Evolutionary conservation across 805 yeast genomes (phyloP).

Genomic region (Hyphopichia homilentoma): DNA sequence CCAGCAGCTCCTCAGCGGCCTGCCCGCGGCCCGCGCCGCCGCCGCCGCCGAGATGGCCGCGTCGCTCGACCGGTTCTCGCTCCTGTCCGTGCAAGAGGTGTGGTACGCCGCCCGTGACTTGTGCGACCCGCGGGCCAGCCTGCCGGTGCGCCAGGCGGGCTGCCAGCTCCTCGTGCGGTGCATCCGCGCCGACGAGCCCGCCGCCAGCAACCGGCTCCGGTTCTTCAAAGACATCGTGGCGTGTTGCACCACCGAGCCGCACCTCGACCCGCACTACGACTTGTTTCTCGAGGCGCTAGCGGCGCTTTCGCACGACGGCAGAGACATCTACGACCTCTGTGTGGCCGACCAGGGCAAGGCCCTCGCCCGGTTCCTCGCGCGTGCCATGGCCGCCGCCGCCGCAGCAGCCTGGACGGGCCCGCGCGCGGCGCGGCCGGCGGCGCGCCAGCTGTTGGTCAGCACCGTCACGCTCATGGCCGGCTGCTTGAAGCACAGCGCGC

Average conservation of each 20-base stretch:
- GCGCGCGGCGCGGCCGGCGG: no score
- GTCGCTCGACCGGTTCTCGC: constrained; percentile 47
- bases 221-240: constrained; percentile 59
- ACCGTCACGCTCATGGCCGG: no score
- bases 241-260: constrained; percentile 31
- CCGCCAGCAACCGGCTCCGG: constrained; percentile 46
- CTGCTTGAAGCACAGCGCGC: no score
- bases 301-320: constrained; percentile 49
- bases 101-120: constrained; percentile 68
- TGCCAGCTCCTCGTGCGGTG: constrained; percentile 54
- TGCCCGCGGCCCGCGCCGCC: constrained; percentile 36
- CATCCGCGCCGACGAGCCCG: constrained; percentile 48
- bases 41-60: constrained; percentile 51
- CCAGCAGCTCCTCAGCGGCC: constrained; percentile 34
- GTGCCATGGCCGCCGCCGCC: no score
- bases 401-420: no score
- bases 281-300: constrained; percentile 45
- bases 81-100: constrained; percentile 63
- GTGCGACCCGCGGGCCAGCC: constrained; percentile 38
- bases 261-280: constrained; percentile 48
- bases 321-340: constrained; percentile 49
- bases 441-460: no score
- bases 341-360: constrained; percentile 34
- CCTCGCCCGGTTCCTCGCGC: constrained; percentile 12
- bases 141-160: constrained; percentile 39